Percentiles rank a stretch among this genome's conserved stretches.
phyloP scores from a whole-genome alignment of 2,329 filamentous ascomycete species.

The Aureobasidium sp. region DNA sequence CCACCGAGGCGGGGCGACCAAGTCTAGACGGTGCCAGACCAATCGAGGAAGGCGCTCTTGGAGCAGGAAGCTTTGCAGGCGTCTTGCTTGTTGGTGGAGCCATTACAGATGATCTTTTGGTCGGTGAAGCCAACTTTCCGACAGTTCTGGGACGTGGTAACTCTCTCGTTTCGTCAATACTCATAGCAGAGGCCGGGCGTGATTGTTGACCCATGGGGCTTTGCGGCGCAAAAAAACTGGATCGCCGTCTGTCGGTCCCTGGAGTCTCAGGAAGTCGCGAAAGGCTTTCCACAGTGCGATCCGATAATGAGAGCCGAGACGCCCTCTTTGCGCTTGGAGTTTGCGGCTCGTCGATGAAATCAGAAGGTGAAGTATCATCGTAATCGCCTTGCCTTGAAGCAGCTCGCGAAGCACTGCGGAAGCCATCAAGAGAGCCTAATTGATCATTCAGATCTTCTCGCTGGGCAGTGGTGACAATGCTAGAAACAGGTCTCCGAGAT shows the following conservation, averaged over 20 bases:
- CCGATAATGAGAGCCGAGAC: conserved; percentile 56
- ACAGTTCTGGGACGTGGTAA: conserved; percentile 24
- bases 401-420: conserved; percentile 35
- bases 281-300: conserved; percentile 79
- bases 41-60: neutral
- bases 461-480: neutral
- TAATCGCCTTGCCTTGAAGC: conserved; percentile 30
- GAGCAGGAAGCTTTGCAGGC: neutral
- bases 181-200: conserved; percentile 54
- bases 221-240: conserved; percentile 64
- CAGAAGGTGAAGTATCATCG: conserved; percentile 17
- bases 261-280: conserved; percentile 72
- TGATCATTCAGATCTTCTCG: conserved; percentile 30
- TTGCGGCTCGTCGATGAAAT: conserved; percentile 15
- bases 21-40: neutral
- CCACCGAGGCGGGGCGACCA: neutral
- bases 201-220: conserved; percentile 53
- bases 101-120: conserved; percentile 26
- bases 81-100: conserved; percentile 22
- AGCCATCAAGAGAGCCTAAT: conserved; percentile 34
- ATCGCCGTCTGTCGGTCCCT: conserved; percentile 54
- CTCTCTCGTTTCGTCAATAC: conserved; percentile 40
- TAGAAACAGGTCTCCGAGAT: neutral
- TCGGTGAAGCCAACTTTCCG: conserved; percentile 24
- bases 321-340: conserved; percentile 28